A percentile compares a stretch with the other conserved stretches of the same genome.
Evolutionary conservation across 2,329 filamentous ascomycete species (phyloP).

Genomic region (Botrytis squamosa): DNA sequence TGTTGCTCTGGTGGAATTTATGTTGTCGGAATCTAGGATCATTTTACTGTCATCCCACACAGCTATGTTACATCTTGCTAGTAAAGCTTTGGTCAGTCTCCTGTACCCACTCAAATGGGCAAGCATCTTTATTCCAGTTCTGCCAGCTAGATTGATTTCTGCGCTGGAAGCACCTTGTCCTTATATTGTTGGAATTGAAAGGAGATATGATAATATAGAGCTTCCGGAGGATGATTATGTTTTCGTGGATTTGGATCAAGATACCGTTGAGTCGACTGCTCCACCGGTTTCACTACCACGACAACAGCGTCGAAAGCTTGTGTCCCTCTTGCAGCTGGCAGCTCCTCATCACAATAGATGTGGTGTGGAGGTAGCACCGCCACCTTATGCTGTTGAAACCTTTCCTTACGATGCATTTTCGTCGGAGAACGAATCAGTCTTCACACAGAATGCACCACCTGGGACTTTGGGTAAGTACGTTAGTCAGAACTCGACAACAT

Average conservation of each 20-base stretch:
- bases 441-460: slow-evolving; percentile 66
- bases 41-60: slow-evolving; percentile 95
- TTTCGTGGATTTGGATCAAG: slow-evolving; percentile 86
- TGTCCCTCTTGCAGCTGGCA: slow-evolving; percentile 82
- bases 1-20: slow-evolving; percentile 88
- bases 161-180: slow-evolving; percentile 93
- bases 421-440: slow-evolving; percentile 79
- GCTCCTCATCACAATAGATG: slow-evolving; percentile 86
- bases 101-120: slow-evolving; percentile 92
- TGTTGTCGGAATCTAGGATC: slow-evolving; percentile 88
- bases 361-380: slow-evolving; percentile 83
- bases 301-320: slow-evolving; percentile 85
- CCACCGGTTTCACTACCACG: slow-evolving; percentile 78
- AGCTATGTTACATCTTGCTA: slow-evolving; percentile 91
- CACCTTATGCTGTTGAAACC: slow-evolving; percentile 87
- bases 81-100: slow-evolving; percentile 78
- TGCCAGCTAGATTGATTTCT: slow-evolving; percentile 83
- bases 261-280: slow-evolving; percentile 81
- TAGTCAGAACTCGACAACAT: slow-evolving; percentile 83
- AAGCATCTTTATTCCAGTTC: slow-evolving; percentile 88
- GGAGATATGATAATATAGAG: slow-evolving; percentile 81
- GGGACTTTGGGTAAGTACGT: slow-evolving; percentile 83
- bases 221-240: slow-evolving; percentile 95
- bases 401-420: slow-evolving; percentile 90
- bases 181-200: slow-evolving; percentile 94